phyloP scores from a whole-genome alignment of 2,329 filamentous ascomycete genomes.

The Thyridium curvatum region DNA sequence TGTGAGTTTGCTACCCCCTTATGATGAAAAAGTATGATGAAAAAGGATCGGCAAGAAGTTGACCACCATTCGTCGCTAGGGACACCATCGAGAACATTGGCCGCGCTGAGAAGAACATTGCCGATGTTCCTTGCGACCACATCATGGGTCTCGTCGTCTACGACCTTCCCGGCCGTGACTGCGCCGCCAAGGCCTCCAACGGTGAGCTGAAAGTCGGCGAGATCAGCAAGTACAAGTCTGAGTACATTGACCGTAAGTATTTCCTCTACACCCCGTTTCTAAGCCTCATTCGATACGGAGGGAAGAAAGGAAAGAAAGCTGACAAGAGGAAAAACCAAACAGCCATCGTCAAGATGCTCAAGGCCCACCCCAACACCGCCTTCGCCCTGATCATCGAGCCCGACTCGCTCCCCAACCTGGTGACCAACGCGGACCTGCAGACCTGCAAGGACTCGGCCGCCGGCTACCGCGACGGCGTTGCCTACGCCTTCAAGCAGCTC shows the following conservation, averaged over 20 bases:
- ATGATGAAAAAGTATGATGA: background rate
- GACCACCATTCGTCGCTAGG: constrained; percentile 8
- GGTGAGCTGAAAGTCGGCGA: constrained; percentile 53
- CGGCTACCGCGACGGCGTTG: constrained; percentile 48
- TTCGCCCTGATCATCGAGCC: constrained; percentile 45
- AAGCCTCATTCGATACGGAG: background rate
- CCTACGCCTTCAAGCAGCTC: constrained; percentile 49
- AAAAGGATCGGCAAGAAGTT: background rate
- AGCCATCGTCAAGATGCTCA: constrained; percentile 44
- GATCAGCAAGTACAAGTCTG: constrained; percentile 31
- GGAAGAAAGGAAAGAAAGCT: background rate
- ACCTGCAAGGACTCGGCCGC: constrained; percentile 47
- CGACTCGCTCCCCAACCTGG: constrained; percentile 56
- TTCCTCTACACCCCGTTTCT: background rate
- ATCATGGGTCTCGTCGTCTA: constrained; percentile 51
- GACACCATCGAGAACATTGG: constrained; percentile 30
- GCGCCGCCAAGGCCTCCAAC: constrained; percentile 56
- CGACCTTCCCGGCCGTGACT: constrained; percentile 58
- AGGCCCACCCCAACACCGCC: constrained; percentile 45
- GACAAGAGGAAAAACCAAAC: constrained; percentile 1
- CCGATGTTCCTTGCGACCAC: constrained; percentile 26
- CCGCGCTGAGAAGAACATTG: constrained; percentile 27
- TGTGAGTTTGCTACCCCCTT: constrained; percentile 16
- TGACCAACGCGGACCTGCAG: constrained; percentile 49
- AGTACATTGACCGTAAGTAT: constrained; percentile 31